Percentiles rank a stretch among this genome's conserved stretches.
phyloP scores from a whole-genome alignment of 495 filamentous ascomycete genomes.

The Penicillium cosmopolitanum region DNA sequence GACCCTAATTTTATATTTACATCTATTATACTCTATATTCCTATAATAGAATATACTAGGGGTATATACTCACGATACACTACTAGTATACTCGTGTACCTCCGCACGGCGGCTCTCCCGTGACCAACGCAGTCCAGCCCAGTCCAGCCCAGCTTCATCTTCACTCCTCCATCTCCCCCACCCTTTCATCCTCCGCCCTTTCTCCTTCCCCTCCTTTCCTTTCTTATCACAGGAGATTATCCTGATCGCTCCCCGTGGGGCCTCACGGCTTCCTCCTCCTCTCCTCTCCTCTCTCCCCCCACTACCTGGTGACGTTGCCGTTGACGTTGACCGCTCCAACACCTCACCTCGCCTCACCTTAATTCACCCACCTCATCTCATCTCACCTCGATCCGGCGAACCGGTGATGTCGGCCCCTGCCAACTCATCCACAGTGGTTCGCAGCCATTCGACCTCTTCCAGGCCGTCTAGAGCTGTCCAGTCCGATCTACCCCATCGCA shows the following conservation, averaged over 20 bases:
- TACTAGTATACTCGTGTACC: background rate
- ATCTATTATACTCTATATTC: too few relatives aligned
- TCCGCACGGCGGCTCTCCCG: too few relatives aligned
- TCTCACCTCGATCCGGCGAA: background rate
- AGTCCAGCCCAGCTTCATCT: background rate
- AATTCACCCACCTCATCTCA: background rate
- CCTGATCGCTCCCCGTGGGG: conserved; percentile 11
- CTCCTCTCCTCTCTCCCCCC: conserved; percentile 17
- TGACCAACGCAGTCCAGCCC: too few relatives aligned
- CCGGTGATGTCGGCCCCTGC: conserved; percentile 57
- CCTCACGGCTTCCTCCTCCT: conserved; percentile 12
- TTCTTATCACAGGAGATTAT: background rate
- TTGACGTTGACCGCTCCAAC: conserved; percentile 20
- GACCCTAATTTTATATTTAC: background rate
- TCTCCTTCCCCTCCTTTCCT: conserved; percentile 5
- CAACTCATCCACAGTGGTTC: conserved; percentile 50
- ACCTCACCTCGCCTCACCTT: background rate
- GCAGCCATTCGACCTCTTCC: conserved; percentile 60
- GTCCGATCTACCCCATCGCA: conserved; percentile 59
- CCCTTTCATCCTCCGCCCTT: conserved; percentile 3
- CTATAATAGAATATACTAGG: background rate
- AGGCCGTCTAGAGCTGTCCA: conserved; percentile 48
- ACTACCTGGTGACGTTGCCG: conserved; percentile 20
- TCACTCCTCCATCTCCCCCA: background rate
- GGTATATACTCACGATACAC: background rate